These are phyloP conservation scores for Podosphaera aphanis DNA, from an alignment of 2,329 filamentous ascomycete species.

Conservation along the genomic window DNA sequence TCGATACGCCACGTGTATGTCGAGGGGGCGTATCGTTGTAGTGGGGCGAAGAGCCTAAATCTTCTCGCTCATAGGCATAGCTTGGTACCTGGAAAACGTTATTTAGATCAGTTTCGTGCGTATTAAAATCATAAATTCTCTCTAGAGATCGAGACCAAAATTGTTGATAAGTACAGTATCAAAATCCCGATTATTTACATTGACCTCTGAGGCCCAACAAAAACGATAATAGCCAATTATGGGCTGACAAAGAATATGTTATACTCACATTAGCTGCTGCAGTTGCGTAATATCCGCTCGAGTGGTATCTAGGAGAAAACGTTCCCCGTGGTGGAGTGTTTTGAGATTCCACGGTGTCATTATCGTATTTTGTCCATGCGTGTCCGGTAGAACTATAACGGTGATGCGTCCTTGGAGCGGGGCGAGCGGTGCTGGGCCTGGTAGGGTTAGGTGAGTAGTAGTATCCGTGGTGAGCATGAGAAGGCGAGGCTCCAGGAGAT, in stretches of 20 bases:
- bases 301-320: conserved; percentile 17
- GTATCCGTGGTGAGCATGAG: conserved; percentile 14
- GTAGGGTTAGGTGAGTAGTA: conserved; percentile 7
- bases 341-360: conserved; percentile 8
- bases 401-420: conserved; percentile 13
- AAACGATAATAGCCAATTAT: conserved; percentile 15
- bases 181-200: conserved; percentile 11
- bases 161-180: conserved; percentile 10
- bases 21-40: conserved; percentile 9
- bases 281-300: conserved; percentile 17
- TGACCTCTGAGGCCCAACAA: conserved; percentile 17
- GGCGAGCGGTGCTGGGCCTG: conserved; percentile 4
- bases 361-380: neutral
- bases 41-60: conserved; percentile 9
- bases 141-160: conserved; percentile 9
- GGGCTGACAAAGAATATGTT: conserved; percentile 14
- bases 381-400: conserved; percentile 14
- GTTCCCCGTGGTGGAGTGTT: conserved; percentile 9
- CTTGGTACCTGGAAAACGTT: conserved; percentile 14
- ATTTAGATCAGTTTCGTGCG: conserved; percentile 17
- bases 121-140: conserved; percentile 15
- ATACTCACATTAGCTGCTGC: conserved; percentile 19
- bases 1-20: conserved; percentile 6
- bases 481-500: conserved; percentile 15
- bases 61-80: conserved; percentile 14